Percentiles rank a stretch among this genome's conserved stretches.
Evolutionary conservation across 2,329 filamentous ascomycete genomes (phyloP).

Genomic region (Raffaelea arxii): DNA sequence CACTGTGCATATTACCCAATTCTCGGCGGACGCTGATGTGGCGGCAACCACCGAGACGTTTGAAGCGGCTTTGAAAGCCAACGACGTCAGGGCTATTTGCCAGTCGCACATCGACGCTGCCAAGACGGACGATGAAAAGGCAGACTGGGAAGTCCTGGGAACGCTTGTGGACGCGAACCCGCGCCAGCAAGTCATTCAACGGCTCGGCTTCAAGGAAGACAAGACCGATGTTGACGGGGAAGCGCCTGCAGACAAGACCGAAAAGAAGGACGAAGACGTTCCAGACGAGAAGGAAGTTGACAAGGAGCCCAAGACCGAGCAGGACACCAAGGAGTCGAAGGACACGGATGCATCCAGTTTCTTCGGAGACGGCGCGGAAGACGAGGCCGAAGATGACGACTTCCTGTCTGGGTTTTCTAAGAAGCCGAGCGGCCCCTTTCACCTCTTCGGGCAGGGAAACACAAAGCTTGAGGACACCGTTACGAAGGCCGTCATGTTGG

Average conservation of each 20-base stretch:
- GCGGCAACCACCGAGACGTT: conserved; percentile 80
- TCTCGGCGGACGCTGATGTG: conserved; percentile 77
- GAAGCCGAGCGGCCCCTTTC: conserved; percentile 70
- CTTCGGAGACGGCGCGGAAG: conserved; percentile 69
- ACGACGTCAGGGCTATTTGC: conserved; percentile 71
- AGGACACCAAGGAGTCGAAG: conserved; percentile 28
- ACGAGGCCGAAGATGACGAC: conserved; percentile 64
- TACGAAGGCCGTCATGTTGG: conserved; percentile 79
- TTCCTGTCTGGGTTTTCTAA: conserved; percentile 71
- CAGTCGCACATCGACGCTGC: conserved; percentile 66
- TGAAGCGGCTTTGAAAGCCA: conserved; percentile 68
- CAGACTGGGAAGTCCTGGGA: conserved; percentile 91
- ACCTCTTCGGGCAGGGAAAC: conserved; percentile 77
- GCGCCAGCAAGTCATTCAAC: conserved; percentile 76
- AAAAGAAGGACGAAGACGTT: conserved; percentile 15
- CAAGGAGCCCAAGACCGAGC: conserved; percentile 16
- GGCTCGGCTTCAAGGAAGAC: conserved; percentile 61
- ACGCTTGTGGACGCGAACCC: conserved; percentile 78
- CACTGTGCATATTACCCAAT: conserved; percentile 75
- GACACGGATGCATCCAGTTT: conserved; percentile 66
- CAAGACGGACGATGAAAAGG: conserved; percentile 81
- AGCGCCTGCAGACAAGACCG: conserved; percentile 10
- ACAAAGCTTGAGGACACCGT: conserved; percentile 76
- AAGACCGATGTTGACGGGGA: conserved; percentile 15
- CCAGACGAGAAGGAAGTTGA: conserved; percentile 11